Conservation (phyloP, 1,139 yeast species). For the Ogataea hybrid region DNA sequence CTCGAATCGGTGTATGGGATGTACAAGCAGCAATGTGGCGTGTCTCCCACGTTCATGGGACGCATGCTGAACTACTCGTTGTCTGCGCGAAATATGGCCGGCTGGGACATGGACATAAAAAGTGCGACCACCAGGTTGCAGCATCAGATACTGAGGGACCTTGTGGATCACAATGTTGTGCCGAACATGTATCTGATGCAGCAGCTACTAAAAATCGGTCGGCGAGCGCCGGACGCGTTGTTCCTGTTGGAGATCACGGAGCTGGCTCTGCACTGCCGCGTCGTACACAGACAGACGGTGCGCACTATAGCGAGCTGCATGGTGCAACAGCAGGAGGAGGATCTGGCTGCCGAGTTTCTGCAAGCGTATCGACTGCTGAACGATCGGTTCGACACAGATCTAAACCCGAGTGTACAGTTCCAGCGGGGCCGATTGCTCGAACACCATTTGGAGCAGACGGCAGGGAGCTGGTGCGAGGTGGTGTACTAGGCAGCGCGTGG, state of each 20-base stretch:
- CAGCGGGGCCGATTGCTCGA: no score
- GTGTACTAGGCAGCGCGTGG: not conserved
- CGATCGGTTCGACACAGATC: no score
- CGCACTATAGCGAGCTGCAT: slow-evolving; percentile 2
- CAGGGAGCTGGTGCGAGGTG: no score
- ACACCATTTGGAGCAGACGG: no score
- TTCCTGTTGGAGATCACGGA: slow-evolving; percentile 13
- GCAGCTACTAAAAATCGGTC: slow-evolving; percentile 7
- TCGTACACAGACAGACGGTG: slow-evolving; percentile 4
- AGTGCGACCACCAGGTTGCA: not conserved
- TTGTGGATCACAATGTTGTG: not conserved
- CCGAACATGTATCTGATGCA: slow-evolving; percentile 6
- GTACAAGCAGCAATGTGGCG: not conserved
- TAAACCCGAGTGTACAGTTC: no score
- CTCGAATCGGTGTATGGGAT: not conserved
- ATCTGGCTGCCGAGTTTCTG: slow-evolving; percentile 1
- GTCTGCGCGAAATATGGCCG: not conserved
- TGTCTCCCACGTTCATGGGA: not conserved
- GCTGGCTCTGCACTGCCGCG: slow-evolving; percentile 6
- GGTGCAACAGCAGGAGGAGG: not conserved
- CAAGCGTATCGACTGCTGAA: not conserved
- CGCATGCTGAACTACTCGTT: not conserved
- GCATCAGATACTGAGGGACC: slow-evolving; percentile 9
- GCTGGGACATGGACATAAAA: not conserved
- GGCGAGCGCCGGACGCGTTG: not conserved